These are phyloP conservation scores for Plasmodium fragile DNA, from an alignment of 169 alveolate genomes.

Conservation along the genomic window DNA sequence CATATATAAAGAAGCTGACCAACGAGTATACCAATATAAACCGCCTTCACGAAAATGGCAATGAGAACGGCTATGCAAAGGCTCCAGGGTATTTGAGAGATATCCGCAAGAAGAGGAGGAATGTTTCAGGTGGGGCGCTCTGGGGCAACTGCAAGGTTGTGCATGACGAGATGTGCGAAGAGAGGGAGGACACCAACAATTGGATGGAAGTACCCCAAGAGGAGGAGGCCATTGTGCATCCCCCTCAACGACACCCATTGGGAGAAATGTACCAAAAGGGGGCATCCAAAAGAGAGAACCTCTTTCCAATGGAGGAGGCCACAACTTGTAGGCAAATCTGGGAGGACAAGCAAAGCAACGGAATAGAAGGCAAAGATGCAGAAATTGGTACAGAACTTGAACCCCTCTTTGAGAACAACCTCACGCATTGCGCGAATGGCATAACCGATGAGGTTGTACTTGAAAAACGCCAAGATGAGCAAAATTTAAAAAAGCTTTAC, in stretches of 20 bases:
- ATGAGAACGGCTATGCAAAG: constrained; percentile 35
- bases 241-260: not conserved
- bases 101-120: constrained; percentile 4
- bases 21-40: constrained; percentile 51
- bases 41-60: constrained; percentile 16
- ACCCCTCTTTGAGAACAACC: not conserved
- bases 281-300: not conserved
- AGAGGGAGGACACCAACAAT: not conserved
- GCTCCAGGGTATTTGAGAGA: constrained; percentile 46
- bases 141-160: not conserved
- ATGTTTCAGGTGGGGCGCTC: not conserved
- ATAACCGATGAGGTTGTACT: not conserved
- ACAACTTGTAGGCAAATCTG: not conserved
- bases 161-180: not conserved
- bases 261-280: not conserved
- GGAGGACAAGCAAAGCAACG: not conserved
- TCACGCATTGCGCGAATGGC: not conserved
- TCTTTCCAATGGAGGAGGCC: not conserved
- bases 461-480: not conserved
- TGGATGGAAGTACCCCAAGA: not conserved
- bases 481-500: constrained; percentile 21
- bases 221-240: not conserved
- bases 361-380: not conserved
- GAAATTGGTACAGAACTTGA: not conserved
- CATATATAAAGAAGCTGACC: constrained; percentile 39